These are phyloP conservation scores for Bassia scoparia DNA, from an alignment of 148 eudicot species.

Conservation along the genomic window DNA sequence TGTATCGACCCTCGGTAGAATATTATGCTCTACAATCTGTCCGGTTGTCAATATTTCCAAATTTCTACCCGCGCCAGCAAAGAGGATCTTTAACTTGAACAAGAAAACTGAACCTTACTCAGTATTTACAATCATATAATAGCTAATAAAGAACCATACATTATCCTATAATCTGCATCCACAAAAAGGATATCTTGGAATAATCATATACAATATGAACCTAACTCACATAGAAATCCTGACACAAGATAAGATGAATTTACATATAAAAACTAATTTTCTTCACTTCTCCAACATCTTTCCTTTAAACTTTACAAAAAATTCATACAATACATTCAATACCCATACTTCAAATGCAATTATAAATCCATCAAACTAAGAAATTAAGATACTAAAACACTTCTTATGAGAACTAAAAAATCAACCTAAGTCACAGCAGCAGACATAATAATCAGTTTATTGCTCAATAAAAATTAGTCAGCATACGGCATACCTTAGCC, in stretches of 20 bases:
- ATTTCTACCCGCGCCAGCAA: background rate
- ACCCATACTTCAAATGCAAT: background rate
- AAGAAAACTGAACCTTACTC: background rate
- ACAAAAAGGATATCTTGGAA: background rate
- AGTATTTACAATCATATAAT: background rate
- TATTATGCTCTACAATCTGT: too few relatives aligned
- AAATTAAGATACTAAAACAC: background rate
- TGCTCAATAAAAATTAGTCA: background rate
- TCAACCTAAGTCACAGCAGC: background rate
- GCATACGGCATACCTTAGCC: background rate
- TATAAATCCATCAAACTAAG: background rate
- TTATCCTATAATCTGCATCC: background rate
- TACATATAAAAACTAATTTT: too few relatives aligned
- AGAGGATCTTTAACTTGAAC: background rate
- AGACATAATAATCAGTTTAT: background rate
- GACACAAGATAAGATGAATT: too few relatives aligned
- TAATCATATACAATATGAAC: background rate
- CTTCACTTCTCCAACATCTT: too few relatives aligned
- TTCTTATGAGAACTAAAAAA: background rate
- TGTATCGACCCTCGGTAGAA: background rate
- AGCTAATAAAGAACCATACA: background rate
- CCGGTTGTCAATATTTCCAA: background rate
- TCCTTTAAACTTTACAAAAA: too few relatives aligned
- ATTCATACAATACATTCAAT: background rate
- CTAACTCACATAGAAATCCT: background rate